Conservation (phyloP, 139 green algal genomes). For the Pleodorina starrii region DNA sequence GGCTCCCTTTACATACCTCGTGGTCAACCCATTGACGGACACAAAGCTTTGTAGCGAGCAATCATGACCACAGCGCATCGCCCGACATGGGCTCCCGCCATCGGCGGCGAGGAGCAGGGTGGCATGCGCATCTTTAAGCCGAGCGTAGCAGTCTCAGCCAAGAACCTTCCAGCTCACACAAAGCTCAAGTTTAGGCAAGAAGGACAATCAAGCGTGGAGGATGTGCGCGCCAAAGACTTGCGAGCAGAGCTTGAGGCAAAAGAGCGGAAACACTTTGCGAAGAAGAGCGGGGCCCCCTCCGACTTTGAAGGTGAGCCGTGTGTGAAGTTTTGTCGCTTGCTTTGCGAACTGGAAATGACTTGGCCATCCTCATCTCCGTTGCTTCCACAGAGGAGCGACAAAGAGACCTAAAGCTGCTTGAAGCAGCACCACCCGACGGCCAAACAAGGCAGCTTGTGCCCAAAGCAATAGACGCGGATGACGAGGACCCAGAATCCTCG, state of each 20-base stretch:
- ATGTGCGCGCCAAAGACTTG: constrained; percentile 74
- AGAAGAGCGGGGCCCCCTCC: constrained; percentile 59
- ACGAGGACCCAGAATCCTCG: constrained; percentile 65
- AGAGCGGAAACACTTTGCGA: constrained; percentile 83
- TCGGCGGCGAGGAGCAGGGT: constrained; percentile 90
- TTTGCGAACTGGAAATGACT: background rate
- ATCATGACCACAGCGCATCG: constrained; percentile 88
- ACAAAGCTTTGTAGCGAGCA: too few species aligned
- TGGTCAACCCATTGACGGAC: too few species aligned
- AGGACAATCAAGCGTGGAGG: constrained; percentile 69
- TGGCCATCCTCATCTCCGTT: background rate
- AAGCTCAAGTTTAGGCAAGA: constrained; percentile 90
- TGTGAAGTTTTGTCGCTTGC: background rate
- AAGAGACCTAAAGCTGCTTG: constrained; percentile 85
- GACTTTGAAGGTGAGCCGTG: constrained; percentile 81
- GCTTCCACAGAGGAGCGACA: constrained; percentile 78
- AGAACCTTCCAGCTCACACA: constrained; percentile 80
- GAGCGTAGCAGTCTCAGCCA: constrained; percentile 72
- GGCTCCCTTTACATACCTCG: too few species aligned
- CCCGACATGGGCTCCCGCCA: constrained; percentile 89
- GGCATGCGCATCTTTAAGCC: constrained; percentile 84
- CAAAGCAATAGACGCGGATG: constrained; percentile 86
- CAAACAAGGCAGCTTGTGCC: constrained; percentile 74
- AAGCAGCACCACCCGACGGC: constrained; percentile 56
- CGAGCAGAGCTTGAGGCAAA: constrained; percentile 83